Conservation (phyloP, 495 filamentous ascomycete species). For the Neurospora sp. region DNA sequence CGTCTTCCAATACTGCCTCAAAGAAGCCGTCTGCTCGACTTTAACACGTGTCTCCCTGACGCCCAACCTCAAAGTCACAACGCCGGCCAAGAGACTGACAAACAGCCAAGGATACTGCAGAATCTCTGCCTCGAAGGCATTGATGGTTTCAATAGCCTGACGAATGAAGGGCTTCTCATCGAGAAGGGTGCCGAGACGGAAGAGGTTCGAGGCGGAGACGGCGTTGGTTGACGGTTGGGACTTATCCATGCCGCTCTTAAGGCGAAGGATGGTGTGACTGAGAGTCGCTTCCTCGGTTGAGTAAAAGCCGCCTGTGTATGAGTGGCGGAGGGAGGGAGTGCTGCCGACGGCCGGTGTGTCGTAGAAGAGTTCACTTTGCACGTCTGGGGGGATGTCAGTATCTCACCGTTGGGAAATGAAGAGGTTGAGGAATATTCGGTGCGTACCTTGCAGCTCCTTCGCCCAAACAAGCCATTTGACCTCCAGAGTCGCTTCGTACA, state of each 20-base stretch:
- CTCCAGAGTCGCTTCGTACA: slow-evolving; percentile 84
- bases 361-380: slow-evolving; percentile 61
- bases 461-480: slow-evolving; percentile 74
- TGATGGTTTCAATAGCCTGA: slow-evolving; percentile 62
- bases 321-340: slow-evolving; percentile 29
- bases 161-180: slow-evolving; percentile 52
- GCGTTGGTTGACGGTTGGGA: slow-evolving; percentile 85
- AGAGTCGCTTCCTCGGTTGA: slow-evolving; percentile 57
- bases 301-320: slow-evolving; percentile 66
- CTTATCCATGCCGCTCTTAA: slow-evolving; percentile 91
- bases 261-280: slow-evolving; percentile 68
- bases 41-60: slow-evolving; percentile 9
- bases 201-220: slow-evolving; percentile 70
- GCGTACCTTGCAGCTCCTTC: slow-evolving; percentile 66
- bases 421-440: background rate
- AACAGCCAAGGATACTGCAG: slow-evolving; percentile 89
- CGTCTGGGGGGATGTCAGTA: slow-evolving; percentile 33
- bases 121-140: slow-evolving; percentile 81
- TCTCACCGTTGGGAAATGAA: slow-evolving; percentile 18
- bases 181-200: slow-evolving; percentile 63
- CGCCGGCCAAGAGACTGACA: slow-evolving; percentile 61
- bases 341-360: slow-evolving; percentile 29
- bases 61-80: slow-evolving; percentile 59
- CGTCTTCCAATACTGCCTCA: background rate
- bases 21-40: background rate